Base-by-base conservation (phyloP, 495 filamentous ascomycete species). In the Neurospora tetrasperma region DNA sequence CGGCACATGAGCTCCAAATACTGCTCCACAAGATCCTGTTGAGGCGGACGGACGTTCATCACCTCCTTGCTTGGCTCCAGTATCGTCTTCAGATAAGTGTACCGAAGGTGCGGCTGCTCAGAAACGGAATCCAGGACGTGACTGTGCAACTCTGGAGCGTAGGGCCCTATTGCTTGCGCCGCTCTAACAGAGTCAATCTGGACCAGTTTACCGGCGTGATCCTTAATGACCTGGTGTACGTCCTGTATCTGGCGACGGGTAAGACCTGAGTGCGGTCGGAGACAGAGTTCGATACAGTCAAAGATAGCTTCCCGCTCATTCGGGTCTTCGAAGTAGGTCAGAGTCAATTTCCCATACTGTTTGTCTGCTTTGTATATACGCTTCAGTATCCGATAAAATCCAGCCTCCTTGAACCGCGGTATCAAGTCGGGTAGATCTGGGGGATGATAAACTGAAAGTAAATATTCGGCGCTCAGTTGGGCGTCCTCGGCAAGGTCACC, bases 381-480 rank as follows among this genome's bases (percentile, higher is more conserved):
- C 82, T 98, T 98, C 42, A 99, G 81, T 59, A 99, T 94, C n/a
- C 95, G 90, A 79, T 92, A 96, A 79, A 98, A 99, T 9, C 89
- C 88, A 5, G 96, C 96, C 74, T 90, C 85, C 71, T 90, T 88
- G 75, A 98, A 92, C 1, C 92, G 80, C 2, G 92, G 90, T 14
- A 98, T 89, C 76, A 98, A 82, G 39, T 84, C 86, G 43, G 89
- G 85, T 23, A 95, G 79, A 75, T 98, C 92, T 14, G 95, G 89
- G 5, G 96, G 96, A 69, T 94, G 93, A 77, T 98, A 98, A 14
- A 95, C 87, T 1, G 96, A 98, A 3, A 99, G 86, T 16, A 99
- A 84, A 81, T 98, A 98, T 80, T 99, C 96, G 3, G 93, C 91
- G 78, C 95, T 98, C 44, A 99, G 86, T 83, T 99, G 94, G 73